Evolutionary conservation across 495 filamentous ascomycete genomes (phyloP).

Genomic region (Trichoderma reesei): DNA sequence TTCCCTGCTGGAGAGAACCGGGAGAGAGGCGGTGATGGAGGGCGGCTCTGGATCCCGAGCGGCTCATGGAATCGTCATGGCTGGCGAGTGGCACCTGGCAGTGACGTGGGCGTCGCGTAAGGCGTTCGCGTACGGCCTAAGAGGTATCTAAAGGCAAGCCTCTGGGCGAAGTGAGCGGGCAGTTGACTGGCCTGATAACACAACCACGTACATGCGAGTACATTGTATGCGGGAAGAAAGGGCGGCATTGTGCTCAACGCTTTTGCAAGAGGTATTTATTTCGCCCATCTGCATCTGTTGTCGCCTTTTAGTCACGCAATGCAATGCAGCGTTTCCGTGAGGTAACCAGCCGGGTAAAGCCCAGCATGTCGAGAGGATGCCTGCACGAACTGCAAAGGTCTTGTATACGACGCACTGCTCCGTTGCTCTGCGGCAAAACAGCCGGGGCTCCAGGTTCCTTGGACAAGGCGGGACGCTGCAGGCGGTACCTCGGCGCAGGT

Average conservation of each 20-base stretch:
- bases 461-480: not conserved
- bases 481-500: too few relatives aligned
- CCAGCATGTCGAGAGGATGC: not conserved
- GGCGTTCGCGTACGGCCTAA: too few relatives aligned
- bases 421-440: not conserved
- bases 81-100: conserved; percentile 1
- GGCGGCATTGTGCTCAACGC: not conserved
- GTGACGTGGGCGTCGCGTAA: conserved; percentile 7
- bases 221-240: too few relatives aligned
- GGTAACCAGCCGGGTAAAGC: not conserved
- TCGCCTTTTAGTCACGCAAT: not conserved
- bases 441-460: not conserved
- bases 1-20: too few relatives aligned
- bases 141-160: too few relatives aligned
- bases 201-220: too few relatives aligned
- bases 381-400: not conserved
- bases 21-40: conserved; percentile 1
- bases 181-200: too few relatives aligned
- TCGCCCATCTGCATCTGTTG: not conserved
- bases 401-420: not conserved
- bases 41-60: not conserved
- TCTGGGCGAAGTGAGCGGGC: too few relatives aligned
- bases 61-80: conserved; percentile 5
- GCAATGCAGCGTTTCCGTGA: not conserved
- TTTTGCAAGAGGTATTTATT: too few relatives aligned